Evolutionary conservation across 2,329 filamentous ascomycete genomes (phyloP).

Genomic region (Alternaria panax): DNA sequence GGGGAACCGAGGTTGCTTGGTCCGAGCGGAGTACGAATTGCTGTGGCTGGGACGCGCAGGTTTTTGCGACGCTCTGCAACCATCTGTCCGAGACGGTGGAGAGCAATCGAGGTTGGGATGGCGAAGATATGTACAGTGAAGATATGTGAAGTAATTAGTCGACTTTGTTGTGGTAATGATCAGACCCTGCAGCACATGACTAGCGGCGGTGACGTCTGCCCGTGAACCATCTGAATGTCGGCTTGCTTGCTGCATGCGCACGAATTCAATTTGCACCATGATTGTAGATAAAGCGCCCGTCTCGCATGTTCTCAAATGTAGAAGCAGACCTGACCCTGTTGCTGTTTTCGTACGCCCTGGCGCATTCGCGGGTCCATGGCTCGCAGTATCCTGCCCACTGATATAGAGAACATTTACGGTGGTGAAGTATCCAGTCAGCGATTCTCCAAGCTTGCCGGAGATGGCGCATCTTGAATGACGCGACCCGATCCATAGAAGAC

Average conservation of each 20-base stretch:
- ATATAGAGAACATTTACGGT: background rate
- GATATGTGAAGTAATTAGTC: background rate
- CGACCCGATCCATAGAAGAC: background rate
- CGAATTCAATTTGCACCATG: background rate
- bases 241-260: background rate
- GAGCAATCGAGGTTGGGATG: background rate
- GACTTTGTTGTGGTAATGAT: constrained; percentile 1
- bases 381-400: background rate
- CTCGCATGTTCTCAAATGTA: background rate
- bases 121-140: background rate
- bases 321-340: background rate
- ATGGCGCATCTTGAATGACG: background rate
- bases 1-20: constrained; percentile 35
- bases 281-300: background rate
- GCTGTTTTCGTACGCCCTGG: background rate
- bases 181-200: constrained; percentile 13
- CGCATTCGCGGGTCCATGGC: background rate
- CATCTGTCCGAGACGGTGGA: background rate
- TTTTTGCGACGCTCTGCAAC: background rate
- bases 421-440: background rate
- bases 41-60: constrained; percentile 6
- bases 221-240: background rate
- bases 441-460: background rate
- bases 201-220: constrained; percentile 1
- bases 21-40: constrained; percentile 8